Evolutionary conservation across 345 rosid genomes (phyloP), one percentile per base, ranked within the genome.

Genomic region (Acer campestre): DNA sequence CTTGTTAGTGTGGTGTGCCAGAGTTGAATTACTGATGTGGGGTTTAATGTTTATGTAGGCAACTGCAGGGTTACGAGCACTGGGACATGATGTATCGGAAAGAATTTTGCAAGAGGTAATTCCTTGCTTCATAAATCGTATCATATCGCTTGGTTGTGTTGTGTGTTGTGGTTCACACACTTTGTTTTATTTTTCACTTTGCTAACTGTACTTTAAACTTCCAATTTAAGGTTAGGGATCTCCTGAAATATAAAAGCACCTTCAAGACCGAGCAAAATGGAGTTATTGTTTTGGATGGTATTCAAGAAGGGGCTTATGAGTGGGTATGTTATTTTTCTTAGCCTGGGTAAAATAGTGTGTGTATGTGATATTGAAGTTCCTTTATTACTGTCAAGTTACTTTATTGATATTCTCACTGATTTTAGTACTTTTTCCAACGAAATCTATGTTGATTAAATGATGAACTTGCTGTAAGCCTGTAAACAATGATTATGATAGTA

Each of bases 301-400:
- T 91, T 55, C 99, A 96, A 84, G 99, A 96, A 85, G 99, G 98
- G 73, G 85, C 99, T 82, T 96, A 94, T 84, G 89, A 92, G 85
- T 96, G 99, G 99, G 99, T 96, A 92, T 76, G 97, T 78, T 75
- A 8, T 44, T 67, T 70, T 40, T 46, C 58, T 68, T 61, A 61
- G 20, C 70, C 27, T 59, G 9, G 63, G 29, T 18, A 31, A 59
- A n/a, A 70, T 40, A 48, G 48, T 10, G 22, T 17, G 74, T 42
- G 5, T 6, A 13, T 53, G 23, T 53, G 9, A 51, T 53, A 8
- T 4, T 53, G 23, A 25, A 51, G 25, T 17, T 14, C 29, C 10
- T 51, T 0, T 20, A 2, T 11, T 55, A n/a, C 4, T 29, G 14
- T 35, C 22, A 71, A 12, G 17, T 56, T 56, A 18, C 12, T 78